Evolutionary conservation across 2,329 filamentous ascomycete genomes (phyloP), one percentile per base, ranked within the genome.

Genomic region (Chaetomiaceae sp.): DNA sequence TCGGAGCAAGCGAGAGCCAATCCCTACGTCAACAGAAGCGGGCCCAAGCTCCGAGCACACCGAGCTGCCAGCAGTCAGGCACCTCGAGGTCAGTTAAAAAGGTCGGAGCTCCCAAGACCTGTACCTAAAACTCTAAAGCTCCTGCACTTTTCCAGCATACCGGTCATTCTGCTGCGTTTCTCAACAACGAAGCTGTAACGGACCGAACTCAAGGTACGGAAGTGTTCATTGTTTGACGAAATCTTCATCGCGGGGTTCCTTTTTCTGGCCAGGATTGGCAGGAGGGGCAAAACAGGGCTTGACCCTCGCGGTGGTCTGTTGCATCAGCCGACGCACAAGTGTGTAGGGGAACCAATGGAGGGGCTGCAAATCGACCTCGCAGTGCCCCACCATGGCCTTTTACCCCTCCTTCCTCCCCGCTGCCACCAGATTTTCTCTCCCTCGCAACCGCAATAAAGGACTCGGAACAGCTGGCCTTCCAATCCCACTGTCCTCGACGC

Each of bases 271-370:
- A 27, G 42, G 53, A 47, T 34, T 54, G 25, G 44, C 29, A 51
- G 55, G 61, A 62, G 62, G 61, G 62, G 61, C 61, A 61, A 59
- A 61, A 57, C 60, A 63, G 61, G 61, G 61, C 62, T 63, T 64
- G 62, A 62, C 62, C 62, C 59, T 64, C 61, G 51, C 51, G 52
- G 49, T 52, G 53, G 43, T 48, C 57, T 49, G 57, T 59, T 55
- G 49, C 56, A 62, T 62, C 60, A 60, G 61, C 51, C 59, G 57
- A 52, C 59, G 60, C 60, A 61, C 60, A 63, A 58, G 48, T 55
- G 23, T 23, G 25, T 22, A 19, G n/a, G 33, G 45, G 45, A 47
- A 43, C 59, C 59, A 61, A 59, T 61, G 54, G 59, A 58, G 56
- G 49, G 55, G 58, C 56, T 31, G 29, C 42, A 59, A 57, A 56